These are phyloP conservation scores for Lonicera japonica DNA, from an alignment of 129 eudicot genomes.

Conservation along the genomic window DNA sequence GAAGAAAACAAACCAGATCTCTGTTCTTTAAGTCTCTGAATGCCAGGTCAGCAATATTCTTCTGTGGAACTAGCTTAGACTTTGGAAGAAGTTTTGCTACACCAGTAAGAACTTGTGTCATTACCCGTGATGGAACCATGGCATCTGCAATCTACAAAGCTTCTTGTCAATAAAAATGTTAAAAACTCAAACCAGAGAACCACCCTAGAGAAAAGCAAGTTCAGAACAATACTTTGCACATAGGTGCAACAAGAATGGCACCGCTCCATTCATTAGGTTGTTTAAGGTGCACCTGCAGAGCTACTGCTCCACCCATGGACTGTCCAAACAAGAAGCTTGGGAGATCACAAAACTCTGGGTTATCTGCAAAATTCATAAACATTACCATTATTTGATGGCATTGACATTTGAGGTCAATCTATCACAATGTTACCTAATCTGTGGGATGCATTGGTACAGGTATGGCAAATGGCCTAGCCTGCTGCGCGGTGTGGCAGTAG, in stretches of 20 bases:
- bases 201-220: slow-evolving; percentile 12
- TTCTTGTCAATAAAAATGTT: slow-evolving; percentile 4
- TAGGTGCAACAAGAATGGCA: slow-evolving; percentile 92
- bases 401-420: no score
- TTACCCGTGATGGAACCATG: slow-evolving; percentile 67
- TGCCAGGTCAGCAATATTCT: slow-evolving; percentile 75
- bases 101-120: slow-evolving; percentile 60
- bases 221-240: slow-evolving; percentile 77
- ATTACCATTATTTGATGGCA: not conserved
- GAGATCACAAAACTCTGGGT: slow-evolving; percentile 45
- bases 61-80: slow-evolving; percentile 71
- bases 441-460: no score
- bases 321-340: slow-evolving; percentile 78
- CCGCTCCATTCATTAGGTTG: slow-evolving; percentile 90
- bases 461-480: no score
- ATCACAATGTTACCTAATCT: no score
- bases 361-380: slow-evolving; percentile 48
- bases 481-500: no score
- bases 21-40: slow-evolving; percentile 72
- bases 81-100: slow-evolving; percentile 72
- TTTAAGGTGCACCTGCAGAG: slow-evolving; percentile 77
- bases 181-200: not conserved
- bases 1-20: slow-evolving; percentile 29
- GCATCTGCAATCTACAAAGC: slow-evolving; percentile 82
- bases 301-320: slow-evolving; percentile 99